These are phyloP conservation scores for Fusarium miscanthi DNA, from an alignment of 2,329 filamentous ascomycete genomes.

Conservation along the genomic window DNA sequence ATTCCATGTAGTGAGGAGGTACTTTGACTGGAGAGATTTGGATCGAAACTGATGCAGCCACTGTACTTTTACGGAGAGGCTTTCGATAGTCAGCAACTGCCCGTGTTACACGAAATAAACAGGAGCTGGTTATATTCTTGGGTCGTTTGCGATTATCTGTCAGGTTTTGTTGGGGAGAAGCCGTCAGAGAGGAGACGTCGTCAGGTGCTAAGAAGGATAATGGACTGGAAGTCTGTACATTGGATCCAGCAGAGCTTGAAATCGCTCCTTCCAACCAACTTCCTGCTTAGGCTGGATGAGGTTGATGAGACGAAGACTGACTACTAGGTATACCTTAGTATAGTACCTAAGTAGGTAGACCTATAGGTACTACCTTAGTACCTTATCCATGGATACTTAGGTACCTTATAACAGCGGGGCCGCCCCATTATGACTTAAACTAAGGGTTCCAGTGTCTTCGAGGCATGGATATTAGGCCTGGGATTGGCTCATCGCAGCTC, in stretches of 20 bases:
- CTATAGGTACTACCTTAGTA: too few species aligned
- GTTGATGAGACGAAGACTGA: background rate
- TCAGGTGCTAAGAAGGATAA: background rate
- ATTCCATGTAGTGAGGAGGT: slow-evolving; percentile 7
- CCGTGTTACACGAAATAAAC: background rate
- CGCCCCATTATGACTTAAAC: background rate
- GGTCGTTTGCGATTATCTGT: background rate
- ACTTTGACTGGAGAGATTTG: slow-evolving; percentile 20
- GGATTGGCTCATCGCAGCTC: background rate
- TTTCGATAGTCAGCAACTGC: slow-evolving; percentile 15
- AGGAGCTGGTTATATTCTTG: background rate
- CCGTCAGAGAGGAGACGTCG: background rate
- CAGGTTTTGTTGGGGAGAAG: background rate
- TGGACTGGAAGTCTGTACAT: background rate
- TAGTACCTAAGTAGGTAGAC: too few species aligned
- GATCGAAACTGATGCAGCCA: slow-evolving; percentile 11
- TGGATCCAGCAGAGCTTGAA: background rate
- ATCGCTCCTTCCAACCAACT: slow-evolving; percentile 1
- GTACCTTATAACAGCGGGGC: background rate
- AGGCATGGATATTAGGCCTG: background rate
- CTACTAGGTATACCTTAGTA: too few species aligned
- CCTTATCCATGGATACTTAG: background rate
- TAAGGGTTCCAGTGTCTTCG: background rate
- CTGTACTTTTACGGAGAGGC: slow-evolving; percentile 19
- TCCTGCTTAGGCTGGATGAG: background rate